A percentile compares a stretch with the other conserved stretches of the same genome.
Evolutionary conservation across 164 flowering plant genomes (phyloP).

Genomic region (Cinnamomum micranthum): DNA sequence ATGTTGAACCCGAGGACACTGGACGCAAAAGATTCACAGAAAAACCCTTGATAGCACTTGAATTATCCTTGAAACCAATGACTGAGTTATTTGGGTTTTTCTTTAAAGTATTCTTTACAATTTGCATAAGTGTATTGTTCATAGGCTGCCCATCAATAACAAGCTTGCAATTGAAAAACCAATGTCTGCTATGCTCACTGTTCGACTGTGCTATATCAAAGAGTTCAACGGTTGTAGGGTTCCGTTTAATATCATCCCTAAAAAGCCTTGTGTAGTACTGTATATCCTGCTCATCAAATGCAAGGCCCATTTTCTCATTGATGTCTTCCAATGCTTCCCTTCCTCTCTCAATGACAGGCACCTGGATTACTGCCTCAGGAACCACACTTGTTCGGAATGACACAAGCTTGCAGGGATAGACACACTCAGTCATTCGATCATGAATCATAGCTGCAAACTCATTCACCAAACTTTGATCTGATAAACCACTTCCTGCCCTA

Average conservation of each 20-base stretch:
- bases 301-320: conserved; percentile 82
- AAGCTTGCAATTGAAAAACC: conserved; percentile 90
- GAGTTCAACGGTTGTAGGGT: conserved; percentile 86
- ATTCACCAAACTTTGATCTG: conserved; percentile 43
- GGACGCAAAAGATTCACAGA: conserved; percentile 61
- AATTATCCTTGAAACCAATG: conserved; percentile 93
- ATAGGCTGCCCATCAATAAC: conserved; percentile 71
- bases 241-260: conserved; percentile 72
- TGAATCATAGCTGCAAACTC: conserved; percentile 83
- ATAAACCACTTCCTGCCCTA: conserved; percentile 27
- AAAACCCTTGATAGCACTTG: conserved; percentile 91
- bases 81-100: conserved; percentile 91
- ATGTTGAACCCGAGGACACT: conserved; percentile 53
- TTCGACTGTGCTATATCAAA: conserved; percentile 98
- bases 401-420: conserved; percentile 54
- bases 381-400: conserved; percentile 62
- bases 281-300: conserved; percentile 91
- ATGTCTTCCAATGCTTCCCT: conserved; percentile 80
- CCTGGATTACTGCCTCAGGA: conserved; percentile 60
- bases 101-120: conserved; percentile 84
- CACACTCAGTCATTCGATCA: conserved; percentile 92
- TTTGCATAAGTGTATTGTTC: conserved; percentile 72
- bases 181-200: conserved; percentile 92
- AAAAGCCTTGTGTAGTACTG: conserved; percentile 77
- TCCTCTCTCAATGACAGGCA: conserved; percentile 85